Percentiles rank a stretch among this genome's conserved stretches.
phyloP scores from a whole-genome alignment of 2,329 filamentous ascomycete species.

The Alternaria hordeiaustralica region DNA sequence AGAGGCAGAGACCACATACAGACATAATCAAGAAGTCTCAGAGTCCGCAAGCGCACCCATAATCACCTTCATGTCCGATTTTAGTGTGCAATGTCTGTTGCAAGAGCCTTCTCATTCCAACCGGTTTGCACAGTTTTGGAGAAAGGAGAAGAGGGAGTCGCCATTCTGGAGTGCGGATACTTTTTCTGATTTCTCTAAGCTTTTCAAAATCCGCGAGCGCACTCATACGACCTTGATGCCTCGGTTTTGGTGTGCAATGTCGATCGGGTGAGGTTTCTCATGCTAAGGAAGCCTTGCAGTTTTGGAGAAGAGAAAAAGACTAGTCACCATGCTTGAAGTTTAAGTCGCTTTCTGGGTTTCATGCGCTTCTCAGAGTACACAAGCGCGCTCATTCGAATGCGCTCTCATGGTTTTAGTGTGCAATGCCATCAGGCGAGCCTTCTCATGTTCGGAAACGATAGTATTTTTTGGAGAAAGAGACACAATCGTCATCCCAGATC shows the following conservation, averaged over 20 bases:
- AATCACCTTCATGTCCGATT: fast-evolving
- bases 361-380: background rate
- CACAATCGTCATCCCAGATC: no score
- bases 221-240: fast-evolving
- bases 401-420: background rate
- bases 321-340: background rate
- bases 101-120: no score
- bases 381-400: background rate
- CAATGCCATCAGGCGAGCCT: background rate
- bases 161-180: background rate
- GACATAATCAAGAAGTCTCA: no score
- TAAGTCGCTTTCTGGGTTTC: background rate
- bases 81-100: no score
- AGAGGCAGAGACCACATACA: background rate
- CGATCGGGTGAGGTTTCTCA: background rate
- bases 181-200: background rate
- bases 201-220: background rate
- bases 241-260: background rate
- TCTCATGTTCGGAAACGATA: background rate
- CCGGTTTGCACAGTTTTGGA: no score
- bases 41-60: no score
- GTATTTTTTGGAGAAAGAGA: no score
- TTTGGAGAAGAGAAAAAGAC: no score
- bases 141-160: background rate
- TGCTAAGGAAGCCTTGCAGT: no score